Evolutionary conservation across 1,284 basidiomycete genomes (phyloP).

Genomic region (Vanrija humicola): DNA sequence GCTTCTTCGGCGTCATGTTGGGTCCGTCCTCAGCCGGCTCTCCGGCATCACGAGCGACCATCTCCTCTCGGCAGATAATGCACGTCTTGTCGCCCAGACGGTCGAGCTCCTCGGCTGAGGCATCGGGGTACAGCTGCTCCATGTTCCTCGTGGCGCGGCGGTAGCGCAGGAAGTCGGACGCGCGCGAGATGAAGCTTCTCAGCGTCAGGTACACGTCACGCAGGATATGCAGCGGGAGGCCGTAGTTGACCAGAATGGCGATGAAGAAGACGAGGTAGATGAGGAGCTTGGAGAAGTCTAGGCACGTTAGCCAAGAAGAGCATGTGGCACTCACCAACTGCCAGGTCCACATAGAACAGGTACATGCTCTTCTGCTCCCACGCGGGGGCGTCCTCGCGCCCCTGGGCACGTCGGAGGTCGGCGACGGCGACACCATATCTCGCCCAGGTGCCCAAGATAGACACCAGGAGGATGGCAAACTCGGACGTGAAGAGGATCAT

Average conservation of each 20-base stretch:
- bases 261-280: conserved; percentile 92
- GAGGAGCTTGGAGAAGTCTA: conserved; percentile 87
- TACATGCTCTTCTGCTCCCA: conserved; percentile 99
- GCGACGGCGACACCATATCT: conserved; percentile 82
- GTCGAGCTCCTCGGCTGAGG: conserved; percentile 77
- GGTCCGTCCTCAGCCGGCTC: conserved; percentile 58
- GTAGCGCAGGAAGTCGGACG: conserved; percentile 84
- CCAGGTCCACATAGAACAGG: conserved; percentile 88
- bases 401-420: conserved; percentile 75
- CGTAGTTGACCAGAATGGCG: conserved; percentile 87
- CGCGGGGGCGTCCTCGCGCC: conserved; percentile 78
- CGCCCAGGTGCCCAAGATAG: conserved; percentile 70
- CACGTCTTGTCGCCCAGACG: conserved; percentile 84
- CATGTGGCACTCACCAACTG: conserved; percentile 61
- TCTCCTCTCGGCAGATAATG: conserved; percentile 98
- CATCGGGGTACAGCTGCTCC: conserved; percentile 93
- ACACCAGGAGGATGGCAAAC: conserved; percentile 79
- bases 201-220: conserved; percentile 95
- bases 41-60: conserved; percentile 55
- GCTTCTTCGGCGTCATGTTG: conserved; percentile 92
- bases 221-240: conserved; percentile 93
- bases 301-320: not conserved
- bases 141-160: conserved; percentile 92
- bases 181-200: conserved; percentile 79
- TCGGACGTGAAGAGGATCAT: conserved; percentile 95